Conservation (phyloP, 164 flowering plant species). For the Vitis riparia region DNA sequence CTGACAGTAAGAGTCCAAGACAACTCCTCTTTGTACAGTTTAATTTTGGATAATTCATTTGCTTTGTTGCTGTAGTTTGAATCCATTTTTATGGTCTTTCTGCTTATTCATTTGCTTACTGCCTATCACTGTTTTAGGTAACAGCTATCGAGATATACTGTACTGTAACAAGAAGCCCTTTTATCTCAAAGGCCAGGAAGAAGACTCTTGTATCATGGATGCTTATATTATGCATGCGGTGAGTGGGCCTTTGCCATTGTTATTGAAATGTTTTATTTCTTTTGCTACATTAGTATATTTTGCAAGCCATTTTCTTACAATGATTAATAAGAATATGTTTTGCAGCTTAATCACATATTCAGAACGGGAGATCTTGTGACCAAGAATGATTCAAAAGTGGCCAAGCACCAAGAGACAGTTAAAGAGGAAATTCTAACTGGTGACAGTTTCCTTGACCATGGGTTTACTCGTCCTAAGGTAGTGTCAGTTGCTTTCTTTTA, state of each 20-base stretch:
- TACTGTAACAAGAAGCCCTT: slow-evolving; percentile 87
- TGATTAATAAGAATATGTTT: slow-evolving; percentile 6
- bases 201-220: slow-evolving; percentile 82
- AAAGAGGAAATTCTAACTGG: slow-evolving; percentile 33
- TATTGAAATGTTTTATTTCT: no score
- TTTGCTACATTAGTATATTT: background rate
- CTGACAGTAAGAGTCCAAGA: no score
- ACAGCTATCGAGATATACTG: slow-evolving; percentile 82
- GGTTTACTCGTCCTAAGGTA: slow-evolving; percentile 97
- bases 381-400: slow-evolving; percentile 68
- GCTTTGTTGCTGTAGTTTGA: background rate
- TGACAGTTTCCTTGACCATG: slow-evolving; percentile 71
- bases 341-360: slow-evolving; percentile 88
- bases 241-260: slow-evolving; percentile 23
- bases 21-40: no score
- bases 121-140: slow-evolving; percentile 42
- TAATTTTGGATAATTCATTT: no score
- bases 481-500: no score
- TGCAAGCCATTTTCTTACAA: background rate
- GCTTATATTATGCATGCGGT: slow-evolving; percentile 88
- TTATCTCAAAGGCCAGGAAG: slow-evolving; percentile 70
- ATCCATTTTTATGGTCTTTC: background rate
- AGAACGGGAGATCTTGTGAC: slow-evolving; percentile 67
- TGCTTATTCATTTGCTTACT: background rate
- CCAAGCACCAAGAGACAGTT: slow-evolving; percentile 44